phyloP scores from a whole-genome alignment of 495 filamentous ascomycete genomes.

The Penicilliopsis zonata region DNA sequence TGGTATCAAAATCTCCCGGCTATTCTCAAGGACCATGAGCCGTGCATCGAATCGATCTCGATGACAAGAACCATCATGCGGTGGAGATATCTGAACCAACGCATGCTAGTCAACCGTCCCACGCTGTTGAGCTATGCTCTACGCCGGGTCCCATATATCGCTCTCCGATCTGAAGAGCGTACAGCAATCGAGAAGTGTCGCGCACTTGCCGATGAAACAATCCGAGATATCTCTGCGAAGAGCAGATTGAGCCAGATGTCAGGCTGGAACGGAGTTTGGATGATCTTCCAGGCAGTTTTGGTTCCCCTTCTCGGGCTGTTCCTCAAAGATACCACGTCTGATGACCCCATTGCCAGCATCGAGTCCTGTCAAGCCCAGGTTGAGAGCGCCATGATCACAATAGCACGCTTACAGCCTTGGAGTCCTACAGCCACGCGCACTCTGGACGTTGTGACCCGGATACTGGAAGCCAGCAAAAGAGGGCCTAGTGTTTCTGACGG shows the following conservation, averaged over 20 bases:
- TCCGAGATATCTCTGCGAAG: conserved; percentile 56
- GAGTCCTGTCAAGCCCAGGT: conserved; percentile 41
- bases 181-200: conserved; percentile 57
- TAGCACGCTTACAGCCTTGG: conserved; percentile 59
- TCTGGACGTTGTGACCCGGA: conserved; percentile 53
- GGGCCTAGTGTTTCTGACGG: conserved; percentile 8
- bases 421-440: conserved; percentile 59
- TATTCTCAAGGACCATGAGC: conserved; percentile 55
- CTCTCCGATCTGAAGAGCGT: conserved; percentile 50
- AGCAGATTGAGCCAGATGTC: conserved; percentile 63
- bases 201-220: conserved; percentile 54
- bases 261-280: conserved; percentile 77
- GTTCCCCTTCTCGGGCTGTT: conserved; percentile 64
- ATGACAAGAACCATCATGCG: conserved; percentile 66
- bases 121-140: conserved; percentile 61
- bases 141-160: conserved; percentile 47
- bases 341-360: conserved; percentile 41
- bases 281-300: conserved; percentile 69
- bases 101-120: conserved; percentile 69
- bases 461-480: conserved; percentile 50
- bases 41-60: conserved; percentile 57
- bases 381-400: conserved; percentile 52
- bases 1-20: conserved; percentile 64
- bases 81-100: conserved; percentile 69
- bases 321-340: conserved; percentile 45